Evolutionary conservation across 345 rosid genomes (phyloP).

Genomic region (Brassica napus): DNA sequence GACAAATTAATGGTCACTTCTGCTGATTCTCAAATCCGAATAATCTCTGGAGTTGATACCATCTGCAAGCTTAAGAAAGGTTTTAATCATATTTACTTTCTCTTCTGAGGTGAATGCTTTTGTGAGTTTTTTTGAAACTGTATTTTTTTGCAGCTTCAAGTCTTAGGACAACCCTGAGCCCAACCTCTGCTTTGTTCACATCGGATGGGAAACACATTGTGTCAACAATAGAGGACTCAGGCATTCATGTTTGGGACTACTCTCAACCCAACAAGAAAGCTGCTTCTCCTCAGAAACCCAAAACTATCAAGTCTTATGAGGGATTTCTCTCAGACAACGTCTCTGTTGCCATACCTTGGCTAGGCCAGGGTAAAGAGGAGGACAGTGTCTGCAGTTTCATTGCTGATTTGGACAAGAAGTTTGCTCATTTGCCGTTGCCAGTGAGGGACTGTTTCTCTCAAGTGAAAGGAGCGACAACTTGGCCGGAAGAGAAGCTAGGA

Average conservation of each 20-base stretch:
- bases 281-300: conserved; percentile 32
- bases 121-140: not conserved
- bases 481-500: conserved; percentile 84
- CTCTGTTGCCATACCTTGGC: conserved; percentile 74
- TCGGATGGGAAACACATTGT: conserved; percentile 73
- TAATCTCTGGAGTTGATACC: conserved; percentile 52
- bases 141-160: conserved; percentile 47
- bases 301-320: conserved; percentile 55
- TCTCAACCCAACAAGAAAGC: conserved; percentile 41
- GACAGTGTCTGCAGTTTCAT: conserved; percentile 28
- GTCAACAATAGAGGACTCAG: conserved; percentile 68
- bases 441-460: conserved; percentile 53
- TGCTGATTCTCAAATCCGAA: conserved; percentile 69
- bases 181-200: conserved; percentile 63
- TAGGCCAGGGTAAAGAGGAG: conserved; percentile 45
- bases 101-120: not conserved
- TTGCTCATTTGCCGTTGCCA: conserved; percentile 40
- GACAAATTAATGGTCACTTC: conserved; percentile 66
- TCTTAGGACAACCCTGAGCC: conserved; percentile 51
- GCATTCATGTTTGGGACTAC: conserved; percentile 68
- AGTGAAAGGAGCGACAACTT: conserved; percentile 59
- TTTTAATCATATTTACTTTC: conserved; percentile 9
- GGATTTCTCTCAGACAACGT: conserved; percentile 61
- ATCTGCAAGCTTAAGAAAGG: conserved; percentile 64
- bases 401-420: conserved; percentile 42